Base-by-base conservation (phyloP, 768 basidiomycete genomes). In the Amanita polypyramis region DNA sequence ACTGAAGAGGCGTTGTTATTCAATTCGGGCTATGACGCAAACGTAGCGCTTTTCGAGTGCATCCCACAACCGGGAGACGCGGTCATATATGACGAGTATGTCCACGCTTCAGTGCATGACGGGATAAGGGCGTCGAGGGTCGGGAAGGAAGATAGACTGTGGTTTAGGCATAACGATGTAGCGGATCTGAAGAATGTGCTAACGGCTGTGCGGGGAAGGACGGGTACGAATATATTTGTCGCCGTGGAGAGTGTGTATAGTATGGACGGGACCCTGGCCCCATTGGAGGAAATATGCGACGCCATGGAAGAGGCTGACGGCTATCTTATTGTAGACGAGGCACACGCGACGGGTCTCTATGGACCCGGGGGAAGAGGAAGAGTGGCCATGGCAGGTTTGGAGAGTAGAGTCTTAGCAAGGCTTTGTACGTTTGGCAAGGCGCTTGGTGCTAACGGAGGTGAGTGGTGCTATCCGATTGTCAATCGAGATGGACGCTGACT, bases 391-490 rank as follows among this genome's bases (percentile, higher is more conserved):
- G 63, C 89, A 10, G 88, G 85, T 0, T 63, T 93, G 33, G 83
- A 87, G 58, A 60, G 74, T 10, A 74, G 79, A 48, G 80, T 96
- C 10, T 68, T 87, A 8, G 84, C 82, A 14, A 69, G 93, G 37
- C 65, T 97, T 35, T 85, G 89, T 60, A 98, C 94, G 0, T 97
- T 97, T 63, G 93, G 94, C 2, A 97, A 98, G 62, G 91, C 88
- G 0, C 66, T 95, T 35, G 89, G 82, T 11, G 80, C 80, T 3
- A 82, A 81, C 0, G 94, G 93, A 57, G 91, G 94, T 92, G 50
- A 53, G 86, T 70, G 37, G 40, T 25, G 42, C 11, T 20, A 10
- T 30, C 19, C 44, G 27, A 2, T 19, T 15, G 15, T 20, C 29
- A 23, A 20, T 17, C 33, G 19, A n/a, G 38, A 30, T 39, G 50